Percentiles rank a stretch among this genome's conserved stretches.
Conservation (phyloP, 371 early-diverging fungal species). For the Circinella umbellata region DNA sequence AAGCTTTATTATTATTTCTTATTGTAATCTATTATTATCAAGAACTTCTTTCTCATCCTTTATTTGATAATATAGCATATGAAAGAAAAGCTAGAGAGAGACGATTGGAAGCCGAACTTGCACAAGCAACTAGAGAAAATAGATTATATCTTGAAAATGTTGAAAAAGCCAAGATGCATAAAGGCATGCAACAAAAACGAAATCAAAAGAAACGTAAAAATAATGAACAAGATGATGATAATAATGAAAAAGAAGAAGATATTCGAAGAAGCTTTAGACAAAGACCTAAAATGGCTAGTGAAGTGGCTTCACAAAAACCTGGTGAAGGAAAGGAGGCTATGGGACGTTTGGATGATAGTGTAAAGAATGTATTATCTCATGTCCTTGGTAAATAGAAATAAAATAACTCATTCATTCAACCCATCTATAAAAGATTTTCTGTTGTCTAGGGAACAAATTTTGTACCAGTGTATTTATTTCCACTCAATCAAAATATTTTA, state of each 20-base stretch:
- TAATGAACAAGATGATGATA: slow-evolving; percentile 17
- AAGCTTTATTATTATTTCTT: not conserved
- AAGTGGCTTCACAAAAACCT: slow-evolving; percentile 29
- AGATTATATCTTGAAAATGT: slow-evolving; percentile 87
- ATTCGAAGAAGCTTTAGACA: slow-evolving; percentile 71
- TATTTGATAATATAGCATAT: slow-evolving; percentile 56
- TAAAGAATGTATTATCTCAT: slow-evolving; percentile 46
- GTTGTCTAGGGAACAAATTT: too few relatives aligned
- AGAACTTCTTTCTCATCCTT: not conserved
- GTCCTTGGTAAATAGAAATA: slow-evolving; percentile 40
- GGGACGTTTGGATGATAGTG: slow-evolving; percentile 28
- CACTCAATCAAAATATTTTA: too few relatives aligned
- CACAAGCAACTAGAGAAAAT: slow-evolving; percentile 84
- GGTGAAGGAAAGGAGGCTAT: slow-evolving; percentile 29
- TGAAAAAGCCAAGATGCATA: slow-evolving; percentile 82
- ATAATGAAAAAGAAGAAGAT: slow-evolving; percentile 12
- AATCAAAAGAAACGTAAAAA: slow-evolving; percentile 49
- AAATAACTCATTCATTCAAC: too few relatives aligned
- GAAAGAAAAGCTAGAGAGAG: slow-evolving; percentile 85
- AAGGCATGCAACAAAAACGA: slow-evolving; percentile 69
- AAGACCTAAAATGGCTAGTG: slow-evolving; percentile 51
- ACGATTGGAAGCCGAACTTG: slow-evolving; percentile 83
- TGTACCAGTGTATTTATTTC: too few relatives aligned
- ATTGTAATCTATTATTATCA: too few relatives aligned
- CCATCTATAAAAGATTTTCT: too few relatives aligned